Conservation (phyloP, 345 rosid species). For the Eucalyptus decipiens region DNA sequence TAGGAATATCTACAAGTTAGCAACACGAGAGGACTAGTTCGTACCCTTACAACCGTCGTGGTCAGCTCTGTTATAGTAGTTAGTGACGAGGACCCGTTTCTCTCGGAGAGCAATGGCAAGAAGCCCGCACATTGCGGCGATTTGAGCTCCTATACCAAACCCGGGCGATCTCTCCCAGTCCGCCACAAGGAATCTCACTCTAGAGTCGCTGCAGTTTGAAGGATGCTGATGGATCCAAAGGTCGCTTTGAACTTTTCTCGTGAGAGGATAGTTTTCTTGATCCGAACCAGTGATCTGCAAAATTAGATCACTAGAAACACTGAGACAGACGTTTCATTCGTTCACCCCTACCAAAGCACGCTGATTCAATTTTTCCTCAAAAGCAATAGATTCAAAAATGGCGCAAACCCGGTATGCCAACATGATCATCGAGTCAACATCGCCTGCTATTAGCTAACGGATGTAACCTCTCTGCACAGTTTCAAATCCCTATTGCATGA, state of each 20-base stretch:
- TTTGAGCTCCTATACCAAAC: slow-evolving; percentile 90
- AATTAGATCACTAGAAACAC: background rate
- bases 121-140: slow-evolving; percentile 81
- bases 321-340: background rate
- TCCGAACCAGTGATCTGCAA: slow-evolving; percentile 71
- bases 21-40: background rate
- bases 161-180: slow-evolving; percentile 87
- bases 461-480: background rate
- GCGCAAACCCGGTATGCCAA: background rate
- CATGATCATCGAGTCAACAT: background rate
- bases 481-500: background rate
- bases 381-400: background rate
- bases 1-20: background rate
- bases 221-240: slow-evolving; percentile 97
- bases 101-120: slow-evolving; percentile 69
- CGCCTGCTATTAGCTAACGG: background rate
- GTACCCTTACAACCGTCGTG: slow-evolving; percentile 85
- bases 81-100: slow-evolving; percentile 65
- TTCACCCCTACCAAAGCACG: background rate
- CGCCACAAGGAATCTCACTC: slow-evolving; percentile 57
- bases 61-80: slow-evolving; percentile 76
- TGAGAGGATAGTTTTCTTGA: slow-evolving; percentile 81
- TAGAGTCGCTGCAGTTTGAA: slow-evolving; percentile 39
- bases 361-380: background rate
- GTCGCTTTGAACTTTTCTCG: slow-evolving; percentile 80